These are phyloP conservation scores for Aurinia saxatilis DNA, from an alignment of 345 rosid genomes.

Conservation along the genomic window DNA sequence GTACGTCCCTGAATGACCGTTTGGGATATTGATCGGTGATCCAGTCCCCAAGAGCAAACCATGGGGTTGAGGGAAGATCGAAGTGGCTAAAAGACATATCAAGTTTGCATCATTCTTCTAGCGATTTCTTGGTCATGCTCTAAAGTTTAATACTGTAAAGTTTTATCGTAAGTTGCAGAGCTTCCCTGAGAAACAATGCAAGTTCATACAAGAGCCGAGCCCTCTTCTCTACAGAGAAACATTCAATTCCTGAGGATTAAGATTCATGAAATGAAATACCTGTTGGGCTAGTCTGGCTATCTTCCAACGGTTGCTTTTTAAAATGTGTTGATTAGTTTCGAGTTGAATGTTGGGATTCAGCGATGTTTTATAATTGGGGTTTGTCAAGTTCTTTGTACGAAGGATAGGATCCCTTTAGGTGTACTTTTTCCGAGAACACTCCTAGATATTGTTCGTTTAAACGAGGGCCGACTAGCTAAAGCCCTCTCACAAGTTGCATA, in stretches of 20 bases:
- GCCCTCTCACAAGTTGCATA: too few relatives aligned
- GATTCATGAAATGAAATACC: background rate
- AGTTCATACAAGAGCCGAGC: background rate
- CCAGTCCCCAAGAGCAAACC: background rate
- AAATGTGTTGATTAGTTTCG: background rate
- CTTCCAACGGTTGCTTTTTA: background rate
- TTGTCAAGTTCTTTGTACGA: too few relatives aligned
- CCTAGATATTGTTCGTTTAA: too few relatives aligned
- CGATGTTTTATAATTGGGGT: too few relatives aligned
- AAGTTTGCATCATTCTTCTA: conserved; percentile 1
- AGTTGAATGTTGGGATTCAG: too few relatives aligned
- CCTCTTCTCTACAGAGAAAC: background rate
- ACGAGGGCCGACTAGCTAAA: too few relatives aligned
- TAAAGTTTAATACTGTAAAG: background rate
- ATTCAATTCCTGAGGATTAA: background rate
- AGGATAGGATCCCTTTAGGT: too few relatives aligned
- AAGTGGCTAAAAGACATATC: background rate
- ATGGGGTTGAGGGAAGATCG: background rate
- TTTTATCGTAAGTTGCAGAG: background rate
- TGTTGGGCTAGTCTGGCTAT: background rate
- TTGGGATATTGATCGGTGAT: conserved; percentile 53
- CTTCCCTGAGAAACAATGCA: background rate
- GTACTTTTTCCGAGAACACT: too few relatives aligned
- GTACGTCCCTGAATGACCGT: conserved; percentile 79
- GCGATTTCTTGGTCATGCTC: background rate